Base-by-base conservation (phyloP, 768 basidiomycete species). In the Rhodotorula diobovata region DNA sequence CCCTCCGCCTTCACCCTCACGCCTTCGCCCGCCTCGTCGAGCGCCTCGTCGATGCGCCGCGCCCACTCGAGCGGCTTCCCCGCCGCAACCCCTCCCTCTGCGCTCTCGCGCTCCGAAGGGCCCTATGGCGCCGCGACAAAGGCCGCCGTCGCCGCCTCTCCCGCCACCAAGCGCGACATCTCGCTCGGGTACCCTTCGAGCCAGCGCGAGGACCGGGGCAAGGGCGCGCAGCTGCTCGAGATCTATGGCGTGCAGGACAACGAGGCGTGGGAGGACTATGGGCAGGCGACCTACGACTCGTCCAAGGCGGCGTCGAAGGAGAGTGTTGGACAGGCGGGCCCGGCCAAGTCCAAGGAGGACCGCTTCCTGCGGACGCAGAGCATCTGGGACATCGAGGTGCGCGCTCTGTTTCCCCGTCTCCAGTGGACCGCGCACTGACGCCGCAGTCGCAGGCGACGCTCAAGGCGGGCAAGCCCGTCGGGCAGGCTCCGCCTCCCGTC, bases 341-440 rank as follows among this genome's bases (percentile, higher is more conserved):
- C 41, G 41, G 71, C 65, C 3, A 51, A 51, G 41, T 69, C 54
- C 64, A 75, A 69, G 67, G 74, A 72, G 54, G 74, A 75, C 28
- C 51, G 74, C 7, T 61, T 72, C 48, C 56, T 53, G 30, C 57
- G 71, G 1, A 63, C 74, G 30, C 70, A 72, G 59, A 70, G 68
- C 12, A 72, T 75, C 30, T 75, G 74, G 74, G 74, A 75, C 50
- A 75, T 75, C 55, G 74, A 75, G 67, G 73, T 69, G 51, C 45
- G 68, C 21, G 21, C 28, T n/a, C 54, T 32, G 58, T 11, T 14
- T 50, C 35, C 15, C 21, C 18, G 14, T 28, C 16, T 21, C 0
- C 20, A 1, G 1, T 6, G 7, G 10, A 20, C 35, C 0, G 9
- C 18, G 14, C 0, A 8, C 43, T 46, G 4, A 37, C 45, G 3